These are phyloP conservation scores for Candida sp. DNA, from an alignment of 1,139 yeast species.

Conservation along the genomic window DNA sequence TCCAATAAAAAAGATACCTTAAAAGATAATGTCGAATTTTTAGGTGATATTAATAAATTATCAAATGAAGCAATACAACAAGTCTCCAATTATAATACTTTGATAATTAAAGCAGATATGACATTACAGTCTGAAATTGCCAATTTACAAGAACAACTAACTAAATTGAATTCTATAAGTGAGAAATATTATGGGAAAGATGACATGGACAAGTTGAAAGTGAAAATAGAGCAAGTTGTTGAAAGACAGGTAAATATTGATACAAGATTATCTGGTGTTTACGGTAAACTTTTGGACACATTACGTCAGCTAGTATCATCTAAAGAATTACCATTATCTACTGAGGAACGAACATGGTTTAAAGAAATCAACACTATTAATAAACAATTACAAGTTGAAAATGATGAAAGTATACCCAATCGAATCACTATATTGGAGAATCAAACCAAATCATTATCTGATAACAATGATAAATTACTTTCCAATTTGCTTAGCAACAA, in stretches of 20 bases:
- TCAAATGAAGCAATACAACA: conserved; percentile 15
- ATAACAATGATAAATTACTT: background rate
- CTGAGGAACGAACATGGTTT: conserved; percentile 35
- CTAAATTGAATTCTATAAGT: conserved; percentile 11
- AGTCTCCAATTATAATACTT: conserved; percentile 16
- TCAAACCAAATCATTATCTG: conserved; percentile 13
- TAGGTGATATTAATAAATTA: conserved; percentile 16
- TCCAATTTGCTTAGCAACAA: background rate
- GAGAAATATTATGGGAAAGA: conserved; percentile 3
- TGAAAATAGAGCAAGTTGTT: conserved; percentile 12
- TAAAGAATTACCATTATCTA: conserved; percentile 28
- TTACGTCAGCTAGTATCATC: conserved; percentile 17
- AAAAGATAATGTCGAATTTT: conserved; percentile 6
- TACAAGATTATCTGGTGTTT: conserved; percentile 17
- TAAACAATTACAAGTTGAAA: conserved; percentile 9
- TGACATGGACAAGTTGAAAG: conserved; percentile 7
- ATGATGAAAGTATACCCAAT: conserved; percentile 7
- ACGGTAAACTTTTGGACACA: conserved; percentile 19
- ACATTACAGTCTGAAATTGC: conserved; percentile 19
- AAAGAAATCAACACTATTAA: conserved; percentile 30
- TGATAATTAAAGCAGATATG: conserved; percentile 20
- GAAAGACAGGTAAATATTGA: conserved; percentile 21
- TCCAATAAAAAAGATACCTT: background rate
- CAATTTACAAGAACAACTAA: conserved; percentile 22
- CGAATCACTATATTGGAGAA: conserved; percentile 10